Evolutionary conservation across 1,139 yeast species (phyloP).

Genomic region (Suhomyces chickasaworum): DNA sequence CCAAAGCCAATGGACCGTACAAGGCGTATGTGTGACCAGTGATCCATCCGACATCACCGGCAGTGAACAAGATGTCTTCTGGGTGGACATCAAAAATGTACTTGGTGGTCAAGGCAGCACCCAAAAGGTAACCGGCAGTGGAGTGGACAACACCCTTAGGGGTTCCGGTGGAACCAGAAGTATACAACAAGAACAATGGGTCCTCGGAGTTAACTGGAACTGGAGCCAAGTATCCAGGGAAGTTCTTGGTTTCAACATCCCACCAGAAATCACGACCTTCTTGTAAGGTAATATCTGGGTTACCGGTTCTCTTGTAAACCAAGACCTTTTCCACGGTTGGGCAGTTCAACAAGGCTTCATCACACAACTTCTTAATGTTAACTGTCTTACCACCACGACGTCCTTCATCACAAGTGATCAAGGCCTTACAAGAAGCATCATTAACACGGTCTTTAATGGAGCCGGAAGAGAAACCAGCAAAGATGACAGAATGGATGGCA

Average conservation of each 20-base stretch:
- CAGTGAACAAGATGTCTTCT: constrained; percentile 88
- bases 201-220: constrained; percentile 88
- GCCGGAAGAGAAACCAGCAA: constrained; percentile 96
- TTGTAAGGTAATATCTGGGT: constrained; percentile 61
- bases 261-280: constrained; percentile 92
- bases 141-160: constrained; percentile 98
- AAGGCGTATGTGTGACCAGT: constrained; percentile 97
- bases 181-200: constrained; percentile 89
- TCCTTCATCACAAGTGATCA: constrained; percentile 95
- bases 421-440: constrained; percentile 86
- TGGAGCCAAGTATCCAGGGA: constrained; percentile 85
- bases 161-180: constrained; percentile 96
- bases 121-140: constrained; percentile 91
- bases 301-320: constrained; percentile 86
- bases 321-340: constrained; percentile 82
- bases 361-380: constrained; percentile 89
- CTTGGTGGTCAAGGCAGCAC: constrained; percentile 92
- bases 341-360: constrained; percentile 81
- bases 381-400: constrained; percentile 94
- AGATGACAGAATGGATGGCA: constrained; percentile 94
- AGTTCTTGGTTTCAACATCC: constrained; percentile 83
- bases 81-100: constrained; percentile 91
- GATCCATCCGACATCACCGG: constrained; percentile 99
- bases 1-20: constrained; percentile 88
- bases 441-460: constrained; percentile 87